A percentile compares a stretch with the other conserved stretches of the same genome.
Evolutionary conservation across 1,284 basidiomycete species (phyloP).

Genomic region (Athelia sp.): DNA sequence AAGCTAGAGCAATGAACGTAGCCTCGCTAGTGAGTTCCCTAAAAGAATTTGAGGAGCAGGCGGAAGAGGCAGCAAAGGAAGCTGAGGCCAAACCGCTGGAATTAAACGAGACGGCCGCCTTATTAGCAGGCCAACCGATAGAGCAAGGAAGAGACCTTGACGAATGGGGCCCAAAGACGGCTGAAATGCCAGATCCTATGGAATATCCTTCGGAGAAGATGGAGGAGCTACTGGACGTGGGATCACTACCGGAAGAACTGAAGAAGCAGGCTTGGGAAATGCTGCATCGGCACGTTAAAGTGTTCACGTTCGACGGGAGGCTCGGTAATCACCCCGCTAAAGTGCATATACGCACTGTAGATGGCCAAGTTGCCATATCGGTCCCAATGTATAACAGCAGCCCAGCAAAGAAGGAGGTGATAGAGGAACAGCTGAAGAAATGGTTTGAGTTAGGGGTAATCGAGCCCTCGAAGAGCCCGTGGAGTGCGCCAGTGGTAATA

Average conservation of each 20-base stretch:
- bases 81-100: too few relatives aligned
- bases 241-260: constrained; percentile 9
- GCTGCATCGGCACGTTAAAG: constrained; percentile 8
- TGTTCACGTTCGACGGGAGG: constrained; percentile 22
- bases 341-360: constrained; percentile 11
- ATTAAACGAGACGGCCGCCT: too few relatives aligned
- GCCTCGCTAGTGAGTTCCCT: too few relatives aligned
- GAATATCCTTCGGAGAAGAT: constrained; percentile 5
- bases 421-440: constrained; percentile 24
- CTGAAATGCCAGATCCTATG: constrained; percentile 7
- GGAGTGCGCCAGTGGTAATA: constrained; percentile 27
- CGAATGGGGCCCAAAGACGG: neutral
- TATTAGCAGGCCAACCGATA: too few relatives aligned
- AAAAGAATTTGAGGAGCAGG: too few relatives aligned
- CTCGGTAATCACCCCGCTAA: constrained; percentile 15
- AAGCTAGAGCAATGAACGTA: too few relatives aligned
- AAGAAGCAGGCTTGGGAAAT: constrained; percentile 5
- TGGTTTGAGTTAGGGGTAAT: constrained; percentile 26
- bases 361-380: constrained; percentile 15
- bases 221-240: constrained; percentile 9
- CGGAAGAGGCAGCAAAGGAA: too few relatives aligned
- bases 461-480: constrained; percentile 27
- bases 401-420: constrained; percentile 24
- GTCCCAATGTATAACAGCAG: constrained; percentile 22
- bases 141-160: too few relatives aligned